A percentile compares a stretch with the other conserved stretches of the same genome.
Conservation (phyloP, 1,139 yeast genomes). For the Scheffersomyces lignicola region DNA sequence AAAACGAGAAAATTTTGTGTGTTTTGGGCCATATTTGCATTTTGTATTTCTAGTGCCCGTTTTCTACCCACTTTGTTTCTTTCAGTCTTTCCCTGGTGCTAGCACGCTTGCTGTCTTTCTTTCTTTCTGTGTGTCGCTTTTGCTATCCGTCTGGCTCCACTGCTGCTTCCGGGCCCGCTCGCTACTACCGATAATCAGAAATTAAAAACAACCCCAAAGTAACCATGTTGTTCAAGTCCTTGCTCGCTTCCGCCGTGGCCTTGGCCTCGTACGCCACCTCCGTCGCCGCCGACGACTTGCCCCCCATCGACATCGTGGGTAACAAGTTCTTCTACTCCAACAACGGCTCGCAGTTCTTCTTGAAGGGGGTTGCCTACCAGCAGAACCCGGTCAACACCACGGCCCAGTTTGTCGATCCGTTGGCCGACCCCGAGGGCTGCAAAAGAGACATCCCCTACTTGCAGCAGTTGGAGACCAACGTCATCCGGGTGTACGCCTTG, state of each 20-base stretch:
- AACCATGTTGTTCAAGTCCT: slow-evolving; percentile 44
- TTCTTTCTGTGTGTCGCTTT: slow-evolving; percentile 3
- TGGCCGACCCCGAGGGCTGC: slow-evolving; percentile 71
- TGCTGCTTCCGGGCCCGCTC: slow-evolving; percentile 3
- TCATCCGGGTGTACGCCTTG: slow-evolving; percentile 73
- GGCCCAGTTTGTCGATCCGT: slow-evolving; percentile 63
- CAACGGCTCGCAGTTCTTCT: slow-evolving; percentile 46
- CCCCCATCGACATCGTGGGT: slow-evolving; percentile 44
- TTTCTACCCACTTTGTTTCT: slow-evolving; percentile 2
- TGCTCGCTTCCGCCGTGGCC: slow-evolving; percentile 29
- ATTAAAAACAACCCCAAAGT: no score
- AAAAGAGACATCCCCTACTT: slow-evolving; percentile 77
- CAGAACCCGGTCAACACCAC: slow-evolving; percentile 42
- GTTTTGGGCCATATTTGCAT: no score
- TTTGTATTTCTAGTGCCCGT: slow-evolving; percentile 3
- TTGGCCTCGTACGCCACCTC: slow-evolving; percentile 19
- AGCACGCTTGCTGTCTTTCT: neutral
- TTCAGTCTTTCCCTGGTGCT: slow-evolving; percentile 4
- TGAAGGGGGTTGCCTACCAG: slow-evolving; percentile 50
- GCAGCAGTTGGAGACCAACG: slow-evolving; percentile 60
- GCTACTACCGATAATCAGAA: no score
- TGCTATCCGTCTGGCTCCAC: slow-evolving; percentile 4
- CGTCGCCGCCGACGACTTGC: slow-evolving; percentile 19
- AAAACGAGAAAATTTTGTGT: no score
- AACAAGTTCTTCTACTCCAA: slow-evolving; percentile 46